Base-by-base conservation (phyloP, 2,329 filamentous ascomycete genomes). In the Apiospora aurea region DNA sequence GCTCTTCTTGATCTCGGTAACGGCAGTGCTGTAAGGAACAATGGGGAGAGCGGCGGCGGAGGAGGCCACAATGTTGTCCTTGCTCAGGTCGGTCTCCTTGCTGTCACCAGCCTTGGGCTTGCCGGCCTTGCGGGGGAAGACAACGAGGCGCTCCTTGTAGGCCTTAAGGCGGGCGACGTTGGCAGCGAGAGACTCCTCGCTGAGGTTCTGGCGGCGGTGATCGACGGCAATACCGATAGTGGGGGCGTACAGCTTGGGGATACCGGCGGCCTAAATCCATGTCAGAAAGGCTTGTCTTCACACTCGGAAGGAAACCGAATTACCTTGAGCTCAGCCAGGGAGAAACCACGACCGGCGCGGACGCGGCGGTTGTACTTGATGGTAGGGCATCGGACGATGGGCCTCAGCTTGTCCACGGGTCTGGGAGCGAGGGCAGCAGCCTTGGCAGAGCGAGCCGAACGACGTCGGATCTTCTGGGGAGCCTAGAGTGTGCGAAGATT, bases 331-430 rank as follows among this genome's bases (percentile, higher is more conserved):
- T 99, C 96, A 88, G 92, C 90, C 79, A 98, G 90, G 81, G 96
- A 94, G 93, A 99, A 99, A 85, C 96, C 96, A 90, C 96, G 95
- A 86, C 96, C 96, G 83, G 94, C 91, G 85, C 96, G 93, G 83
- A 97, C 93, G 85, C 95, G 95, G 85, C 96, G 95, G 94, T 99
- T 99, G 91, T 99, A 97, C 91, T 97, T 97, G 90, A 98, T 87
- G 81, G 94, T 96, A 83, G 96, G 96, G 93, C 96, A 98, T 89
- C 95, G 94, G 81, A 99, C 96, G 86, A 98, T 88, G 79, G 96
- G 96, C 85, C 95, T 92, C 84, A 99, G 91, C 87, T 94, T 95
- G 91, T 99, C 96, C 86, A 98, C 94, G 80, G 96, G 96, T 82
- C 96, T 95, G 83, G 96, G 96, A 84, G 96, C 96, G 83, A 98